Percentiles rank a stretch among this genome's conserved stretches.
These are phyloP conservation scores for Hevea brasiliensis DNA, from an alignment of 345 rosid genomes.

Conservation along the genomic window DNA sequence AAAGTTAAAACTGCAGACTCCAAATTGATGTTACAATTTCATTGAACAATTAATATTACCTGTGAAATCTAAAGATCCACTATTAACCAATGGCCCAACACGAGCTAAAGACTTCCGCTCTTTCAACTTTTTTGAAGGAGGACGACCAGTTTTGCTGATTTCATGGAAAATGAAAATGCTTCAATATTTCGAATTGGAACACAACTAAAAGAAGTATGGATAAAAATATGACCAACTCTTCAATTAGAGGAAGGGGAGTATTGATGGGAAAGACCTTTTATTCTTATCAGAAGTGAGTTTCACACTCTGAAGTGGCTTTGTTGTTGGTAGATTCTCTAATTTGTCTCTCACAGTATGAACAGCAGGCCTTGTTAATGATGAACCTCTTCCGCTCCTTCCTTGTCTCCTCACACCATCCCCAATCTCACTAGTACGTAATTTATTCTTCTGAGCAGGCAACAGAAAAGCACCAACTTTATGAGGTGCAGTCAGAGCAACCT, in stretches of 20 bases:
- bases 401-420: constrained; percentile 73
- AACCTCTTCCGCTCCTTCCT: constrained; percentile 73
- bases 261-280: constrained; percentile 53
- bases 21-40: background rate
- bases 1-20: background rate
- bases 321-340: constrained; percentile 48
- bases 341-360: constrained; percentile 59
- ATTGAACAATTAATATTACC: constrained; percentile 41
- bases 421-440: constrained; percentile 51
- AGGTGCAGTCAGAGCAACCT: constrained; percentile 42
- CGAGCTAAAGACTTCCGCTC: constrained; percentile 67
- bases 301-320: constrained; percentile 60
- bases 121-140: constrained; percentile 77
- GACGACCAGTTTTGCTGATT: constrained; percentile 83
- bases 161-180: constrained; percentile 21
- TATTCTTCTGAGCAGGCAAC: constrained; percentile 58
- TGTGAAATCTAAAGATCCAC: constrained; percentile 54
- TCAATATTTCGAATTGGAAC: background rate
- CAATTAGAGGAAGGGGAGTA: background rate
- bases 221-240: constrained; percentile 14
- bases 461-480: constrained; percentile 51
- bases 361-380: constrained; percentile 49
- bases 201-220: background rate
- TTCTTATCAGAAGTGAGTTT: constrained; percentile 64
- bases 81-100: constrained; percentile 45